Conservation (phyloP, 306 rosid genomes). For the Lithocarpus polystachyus region DNA sequence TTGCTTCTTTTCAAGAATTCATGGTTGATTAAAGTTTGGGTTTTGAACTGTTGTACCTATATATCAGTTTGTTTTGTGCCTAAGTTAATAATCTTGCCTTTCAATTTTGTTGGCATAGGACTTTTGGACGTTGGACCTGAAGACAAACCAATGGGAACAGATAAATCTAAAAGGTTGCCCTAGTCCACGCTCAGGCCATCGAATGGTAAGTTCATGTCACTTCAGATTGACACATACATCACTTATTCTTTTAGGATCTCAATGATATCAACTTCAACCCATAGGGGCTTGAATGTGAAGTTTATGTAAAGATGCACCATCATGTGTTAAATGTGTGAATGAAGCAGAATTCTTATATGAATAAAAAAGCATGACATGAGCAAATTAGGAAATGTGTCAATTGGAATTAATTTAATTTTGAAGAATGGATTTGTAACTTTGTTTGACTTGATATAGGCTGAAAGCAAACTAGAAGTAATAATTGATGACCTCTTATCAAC, state of each 20-base stretch:
- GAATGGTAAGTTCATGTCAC: conserved; percentile 64
- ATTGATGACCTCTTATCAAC: not conserved
- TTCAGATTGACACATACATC: conserved; percentile 4
- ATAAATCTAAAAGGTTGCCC: conserved; percentile 88
- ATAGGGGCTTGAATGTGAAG: not conserved
- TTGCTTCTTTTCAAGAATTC: conserved; percentile 17
- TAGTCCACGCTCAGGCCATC: conserved; percentile 97
- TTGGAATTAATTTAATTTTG: not conserved
- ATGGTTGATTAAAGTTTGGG: not conserved
- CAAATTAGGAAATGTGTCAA: not conserved
- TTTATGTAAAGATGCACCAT: no score
- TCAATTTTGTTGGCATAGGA: conserved; percentile 48
- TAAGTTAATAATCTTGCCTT: conserved; percentile 10
- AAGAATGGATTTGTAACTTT: not conserved
- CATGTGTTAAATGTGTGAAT: no score
- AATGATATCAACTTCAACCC: not conserved
- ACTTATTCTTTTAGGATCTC: not conserved
- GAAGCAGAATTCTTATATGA: no score
- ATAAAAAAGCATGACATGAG: no score
- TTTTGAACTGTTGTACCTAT: conserved; percentile 22
- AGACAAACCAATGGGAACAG: conserved; percentile 98
- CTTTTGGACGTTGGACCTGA: conserved; percentile 92
- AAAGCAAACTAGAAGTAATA: not conserved
- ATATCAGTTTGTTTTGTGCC: not conserved
- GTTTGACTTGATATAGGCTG: not conserved